A percentile compares a stretch with the other conserved stretches of the same genome.
These are phyloP conservation scores for Trichoderma afroharzianum DNA, from an alignment of 2,329 filamentous ascomycete species.

Conservation along the genomic window DNA sequence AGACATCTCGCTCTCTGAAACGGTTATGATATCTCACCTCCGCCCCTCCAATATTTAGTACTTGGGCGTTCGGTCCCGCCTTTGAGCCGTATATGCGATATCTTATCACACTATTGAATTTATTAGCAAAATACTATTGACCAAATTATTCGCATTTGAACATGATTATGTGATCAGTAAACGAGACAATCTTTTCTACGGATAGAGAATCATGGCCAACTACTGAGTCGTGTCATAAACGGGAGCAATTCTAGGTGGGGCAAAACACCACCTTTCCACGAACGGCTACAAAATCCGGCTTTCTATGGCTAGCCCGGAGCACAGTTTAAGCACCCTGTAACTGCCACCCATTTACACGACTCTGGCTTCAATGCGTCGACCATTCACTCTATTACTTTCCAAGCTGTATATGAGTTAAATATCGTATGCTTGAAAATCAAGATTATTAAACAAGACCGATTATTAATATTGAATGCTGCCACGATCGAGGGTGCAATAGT, in stretches of 20 bases:
- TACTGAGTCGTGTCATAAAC: neutral
- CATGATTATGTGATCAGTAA: neutral
- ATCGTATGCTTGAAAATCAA: neutral
- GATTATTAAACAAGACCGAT: neutral
- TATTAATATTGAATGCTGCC: neutral
- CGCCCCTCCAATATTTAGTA: neutral
- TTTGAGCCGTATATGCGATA: neutral
- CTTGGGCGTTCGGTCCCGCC: neutral
- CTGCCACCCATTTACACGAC: neutral
- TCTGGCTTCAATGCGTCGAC: neutral
- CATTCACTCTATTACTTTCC: neutral
- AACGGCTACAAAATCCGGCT: neutral
- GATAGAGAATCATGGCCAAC: neutral
- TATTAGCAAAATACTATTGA: neutral
- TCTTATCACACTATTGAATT: neutral
- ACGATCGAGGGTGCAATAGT: neutral
- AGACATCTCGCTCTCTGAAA: neutral
- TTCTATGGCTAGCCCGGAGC: neutral
- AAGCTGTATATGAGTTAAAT: neutral
- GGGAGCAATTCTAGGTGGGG: neutral
- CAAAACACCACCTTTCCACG: neutral
- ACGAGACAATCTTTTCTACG: neutral
- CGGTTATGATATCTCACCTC: neutral
- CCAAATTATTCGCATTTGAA: neutral
- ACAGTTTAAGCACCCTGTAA: neutral